Evolutionary conservation across 139 green algal genomes (phyloP).

Genomic region (Monoraphidium neglectum): DNA sequence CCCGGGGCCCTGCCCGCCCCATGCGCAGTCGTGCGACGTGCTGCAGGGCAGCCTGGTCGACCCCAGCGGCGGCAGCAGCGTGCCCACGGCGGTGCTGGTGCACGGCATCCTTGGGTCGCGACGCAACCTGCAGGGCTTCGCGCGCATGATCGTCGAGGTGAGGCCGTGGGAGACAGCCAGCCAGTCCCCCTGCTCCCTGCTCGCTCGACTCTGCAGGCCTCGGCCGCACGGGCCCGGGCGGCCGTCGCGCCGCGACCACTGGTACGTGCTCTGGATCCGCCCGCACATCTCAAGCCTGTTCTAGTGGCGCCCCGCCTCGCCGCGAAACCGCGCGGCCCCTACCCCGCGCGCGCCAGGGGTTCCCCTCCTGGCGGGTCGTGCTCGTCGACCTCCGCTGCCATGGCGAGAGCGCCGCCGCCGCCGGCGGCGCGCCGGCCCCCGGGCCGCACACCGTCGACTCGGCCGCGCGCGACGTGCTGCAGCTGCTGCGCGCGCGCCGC

Average conservation of each 20-base stretch:
- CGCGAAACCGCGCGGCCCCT: not conserved
- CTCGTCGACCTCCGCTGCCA: slow-evolving; percentile 94
- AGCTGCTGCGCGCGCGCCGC: slow-evolving; percentile 74
- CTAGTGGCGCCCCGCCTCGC: not conserved
- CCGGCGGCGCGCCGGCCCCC: not conserved
- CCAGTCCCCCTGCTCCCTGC: no score
- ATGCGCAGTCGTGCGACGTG: not conserved
- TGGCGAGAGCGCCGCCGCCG: slow-evolving; percentile 69
- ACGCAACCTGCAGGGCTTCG: slow-evolving; percentile 86
- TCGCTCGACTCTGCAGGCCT: not conserved
- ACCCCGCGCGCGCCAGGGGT: slow-evolving; percentile 57
- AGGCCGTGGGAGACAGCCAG: no score
- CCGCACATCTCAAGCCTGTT: not conserved
- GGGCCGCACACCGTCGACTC: slow-evolving; percentile 64
- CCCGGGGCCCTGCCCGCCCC: no score
- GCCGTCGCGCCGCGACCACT: no score
- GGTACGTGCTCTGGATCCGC: not conserved
- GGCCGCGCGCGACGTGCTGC: slow-evolving; percentile 74
- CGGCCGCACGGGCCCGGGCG: not conserved
- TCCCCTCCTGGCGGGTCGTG: slow-evolving; percentile 88
- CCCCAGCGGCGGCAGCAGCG: slow-evolving; percentile 10
- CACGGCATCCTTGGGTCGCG: slow-evolving; percentile 93
- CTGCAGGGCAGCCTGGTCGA: not conserved
- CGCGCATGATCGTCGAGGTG: slow-evolving; percentile 73
- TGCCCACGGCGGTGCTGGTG: slow-evolving; percentile 89